A percentile compares a stretch with the other conserved stretches of the same genome.
These are phyloP conservation scores for Saccharomycopsis sp. DNA, from an alignment of 805 yeast genomes.

Conservation along the genomic window DNA sequence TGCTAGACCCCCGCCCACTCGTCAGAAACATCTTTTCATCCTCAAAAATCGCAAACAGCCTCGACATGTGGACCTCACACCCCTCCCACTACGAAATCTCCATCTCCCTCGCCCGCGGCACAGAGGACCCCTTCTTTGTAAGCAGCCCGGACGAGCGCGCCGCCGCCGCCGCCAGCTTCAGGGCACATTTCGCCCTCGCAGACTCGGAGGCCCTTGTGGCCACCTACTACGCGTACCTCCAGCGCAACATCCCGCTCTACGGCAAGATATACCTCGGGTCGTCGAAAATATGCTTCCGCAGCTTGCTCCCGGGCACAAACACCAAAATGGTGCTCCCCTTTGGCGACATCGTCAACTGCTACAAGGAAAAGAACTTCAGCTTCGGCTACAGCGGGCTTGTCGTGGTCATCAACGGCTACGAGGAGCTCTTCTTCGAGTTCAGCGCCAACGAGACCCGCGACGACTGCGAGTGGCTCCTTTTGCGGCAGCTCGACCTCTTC, in stretches of 20 bases:
- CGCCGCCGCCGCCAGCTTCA: constrained; percentile 51
- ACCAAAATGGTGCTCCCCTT: constrained; percentile 82
- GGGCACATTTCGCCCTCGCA: constrained; percentile 57
- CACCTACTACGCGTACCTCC: constrained; percentile 63
- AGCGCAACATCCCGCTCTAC: constrained; percentile 67
- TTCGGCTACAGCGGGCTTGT: constrained; percentile 66
- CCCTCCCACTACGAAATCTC: constrained; percentile 54
- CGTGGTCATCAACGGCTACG: constrained; percentile 64
- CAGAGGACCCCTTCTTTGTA: constrained; percentile 45
- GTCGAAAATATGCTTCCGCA: constrained; percentile 67
- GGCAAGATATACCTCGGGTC: constrained; percentile 77
- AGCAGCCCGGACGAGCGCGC: constrained; percentile 37
- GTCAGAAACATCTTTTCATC: constrained; percentile 13
- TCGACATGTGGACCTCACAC: constrained; percentile 50
- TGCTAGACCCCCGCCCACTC: constrained; percentile 11
- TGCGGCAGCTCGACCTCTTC: constrained; percentile 42
- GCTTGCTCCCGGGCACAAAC: constrained; percentile 68
- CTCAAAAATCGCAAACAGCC: constrained; percentile 24
- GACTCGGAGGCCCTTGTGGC: constrained; percentile 48
- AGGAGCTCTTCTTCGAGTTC: constrained; percentile 73
- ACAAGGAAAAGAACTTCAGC: constrained; percentile 59
- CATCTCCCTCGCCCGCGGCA: constrained; percentile 32
- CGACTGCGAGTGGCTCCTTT: constrained; percentile 56
- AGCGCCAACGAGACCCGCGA: constrained; percentile 57
- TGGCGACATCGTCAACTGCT: constrained; percentile 61